Percentiles rank a stretch among this genome's conserved stretches.
Evolutionary conservation across 108 stramenopile species (phyloP).

Genomic region (Tribonema minus): DNA sequence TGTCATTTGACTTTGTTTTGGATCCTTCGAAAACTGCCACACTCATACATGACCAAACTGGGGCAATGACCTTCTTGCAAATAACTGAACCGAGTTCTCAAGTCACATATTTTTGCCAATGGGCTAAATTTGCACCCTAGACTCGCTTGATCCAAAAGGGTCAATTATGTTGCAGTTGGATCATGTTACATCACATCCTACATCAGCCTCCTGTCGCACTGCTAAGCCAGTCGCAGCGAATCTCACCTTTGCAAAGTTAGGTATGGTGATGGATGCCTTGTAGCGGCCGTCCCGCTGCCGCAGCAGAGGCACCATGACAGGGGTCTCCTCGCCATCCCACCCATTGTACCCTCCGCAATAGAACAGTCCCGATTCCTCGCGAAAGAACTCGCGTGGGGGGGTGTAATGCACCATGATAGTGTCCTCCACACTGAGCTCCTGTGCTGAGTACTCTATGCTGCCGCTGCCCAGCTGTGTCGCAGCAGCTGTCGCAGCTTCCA

Average conservation of each 20-base stretch:
- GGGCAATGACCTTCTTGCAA: too few relatives aligned
- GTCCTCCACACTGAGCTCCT: constrained; percentile 38
- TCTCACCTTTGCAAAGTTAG: constrained; percentile 38
- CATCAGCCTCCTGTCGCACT: too few relatives aligned
- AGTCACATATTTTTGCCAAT: too few relatives aligned
- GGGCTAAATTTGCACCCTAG: too few relatives aligned
- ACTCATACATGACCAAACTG: too few relatives aligned
- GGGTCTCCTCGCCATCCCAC: constrained; percentile 38
- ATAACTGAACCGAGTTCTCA: too few relatives aligned
- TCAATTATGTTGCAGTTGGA: too few relatives aligned
- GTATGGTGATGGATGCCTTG: constrained; percentile 25
- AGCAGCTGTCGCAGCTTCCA: background rate
- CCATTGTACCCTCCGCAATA: constrained; percentile 45
- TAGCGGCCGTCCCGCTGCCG: constrained; percentile 19
- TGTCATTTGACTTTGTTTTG: too few relatives aligned
- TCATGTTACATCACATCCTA: too few relatives aligned
- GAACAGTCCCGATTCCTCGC: constrained; percentile 5
- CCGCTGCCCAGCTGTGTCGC: background rate
- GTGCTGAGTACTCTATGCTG: background rate
- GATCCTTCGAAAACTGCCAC: too few relatives aligned
- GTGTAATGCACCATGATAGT: constrained; percentile 23
- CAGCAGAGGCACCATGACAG: constrained; percentile 33
- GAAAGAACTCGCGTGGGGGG: constrained; percentile 14
- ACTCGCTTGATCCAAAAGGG: too few relatives aligned
- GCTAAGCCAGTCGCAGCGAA: too few relatives aligned